Conservation (phyloP, 148 eudicot species). For the Camellia granthamiana region DNA sequence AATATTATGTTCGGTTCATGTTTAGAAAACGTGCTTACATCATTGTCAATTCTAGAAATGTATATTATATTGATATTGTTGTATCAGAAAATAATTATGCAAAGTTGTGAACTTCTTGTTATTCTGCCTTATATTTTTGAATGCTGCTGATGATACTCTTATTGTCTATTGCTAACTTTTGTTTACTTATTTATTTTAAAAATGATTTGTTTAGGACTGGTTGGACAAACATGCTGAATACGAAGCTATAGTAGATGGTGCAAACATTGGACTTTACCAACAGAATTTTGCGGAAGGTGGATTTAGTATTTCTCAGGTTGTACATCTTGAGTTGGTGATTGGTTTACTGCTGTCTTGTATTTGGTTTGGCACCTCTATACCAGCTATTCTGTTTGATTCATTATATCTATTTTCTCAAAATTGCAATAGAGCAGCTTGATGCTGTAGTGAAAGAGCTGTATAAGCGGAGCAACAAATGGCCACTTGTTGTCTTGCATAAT, state of each 20-base stretch:
- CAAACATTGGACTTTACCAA: slow-evolving; percentile 81
- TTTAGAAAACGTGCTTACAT: background rate
- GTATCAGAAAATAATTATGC: background rate
- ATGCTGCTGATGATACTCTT: background rate
- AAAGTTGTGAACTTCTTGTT: background rate
- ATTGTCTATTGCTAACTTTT: background rate
- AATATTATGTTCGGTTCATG: background rate
- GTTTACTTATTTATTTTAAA: background rate
- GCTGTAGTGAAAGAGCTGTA: slow-evolving; percentile 69
- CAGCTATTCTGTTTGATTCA: background rate
- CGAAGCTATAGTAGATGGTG: slow-evolving; percentile 85
- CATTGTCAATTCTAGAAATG: background rate
- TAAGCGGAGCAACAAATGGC: slow-evolving; percentile 65
- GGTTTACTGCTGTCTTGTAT: slow-evolving; percentile 1
- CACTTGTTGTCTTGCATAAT: slow-evolving; percentile 78
- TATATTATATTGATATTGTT: background rate
- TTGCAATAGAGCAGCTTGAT: slow-evolving; percentile 83
- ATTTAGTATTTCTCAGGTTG: slow-evolving; percentile 83
- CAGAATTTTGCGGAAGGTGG: slow-evolving; percentile 93
- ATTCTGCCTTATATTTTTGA: background rate
- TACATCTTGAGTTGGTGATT: slow-evolving; percentile 15
- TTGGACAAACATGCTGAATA: slow-evolving; percentile 59
- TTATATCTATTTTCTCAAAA: slow-evolving; percentile 20
- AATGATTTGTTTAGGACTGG: slow-evolving; percentile 56
- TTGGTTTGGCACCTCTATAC: background rate